Evolutionary conservation across 441 rosid species (phyloP), one percentile per base, ranked within the genome.

Genomic region (Populus tomentosa): DNA sequence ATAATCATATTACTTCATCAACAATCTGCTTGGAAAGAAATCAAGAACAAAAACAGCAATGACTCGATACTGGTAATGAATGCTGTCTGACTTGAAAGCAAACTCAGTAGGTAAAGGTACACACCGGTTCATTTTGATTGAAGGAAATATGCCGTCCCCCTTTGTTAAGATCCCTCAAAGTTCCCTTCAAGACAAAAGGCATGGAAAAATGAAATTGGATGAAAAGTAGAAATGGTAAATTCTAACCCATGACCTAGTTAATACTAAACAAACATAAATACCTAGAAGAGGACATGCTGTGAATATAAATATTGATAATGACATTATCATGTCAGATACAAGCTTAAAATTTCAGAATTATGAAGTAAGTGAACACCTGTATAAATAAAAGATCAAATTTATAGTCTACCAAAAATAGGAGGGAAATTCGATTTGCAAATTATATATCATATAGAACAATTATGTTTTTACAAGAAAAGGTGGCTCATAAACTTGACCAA

Each of bases 101-200:
- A 33, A 70, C 16, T 75, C 33, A 26, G 53, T 14, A 68, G 63
- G 63, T 69, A 67, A 62, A 71, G 68, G 74, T 59, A 80, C 85
- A 30, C 84, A 85, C 91, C 79, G 65, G 79, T 64, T 82, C 87
- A 81, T 73, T 85, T 71, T 83, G 85, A 74, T 83, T 85, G 3
- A 77, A 76, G 77, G 81, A 68, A 56, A 74, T 32, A 75, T 73
- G 83, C 79, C 81, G 85, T 71, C 85, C 89, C 1, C 85, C 86
- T 79, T 83, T 88, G 28, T 80, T 74, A 77, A 88, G 89, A 84
- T 84, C 88, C 80, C 88, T 88, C 78, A 88, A 78, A 75, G 91
- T 86, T 21, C 91, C 91, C 89, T 88, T 80, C 67, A 75, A 72
- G 40, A 70, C 50, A 61, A 13, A 72, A 78, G 23, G 36, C 13